A percentile compares a stretch with the other conserved stretches of the same genome.
Conservation (phyloP, 2,329 filamentous ascomycete species). For the Boeremia lycopersici region DNA sequence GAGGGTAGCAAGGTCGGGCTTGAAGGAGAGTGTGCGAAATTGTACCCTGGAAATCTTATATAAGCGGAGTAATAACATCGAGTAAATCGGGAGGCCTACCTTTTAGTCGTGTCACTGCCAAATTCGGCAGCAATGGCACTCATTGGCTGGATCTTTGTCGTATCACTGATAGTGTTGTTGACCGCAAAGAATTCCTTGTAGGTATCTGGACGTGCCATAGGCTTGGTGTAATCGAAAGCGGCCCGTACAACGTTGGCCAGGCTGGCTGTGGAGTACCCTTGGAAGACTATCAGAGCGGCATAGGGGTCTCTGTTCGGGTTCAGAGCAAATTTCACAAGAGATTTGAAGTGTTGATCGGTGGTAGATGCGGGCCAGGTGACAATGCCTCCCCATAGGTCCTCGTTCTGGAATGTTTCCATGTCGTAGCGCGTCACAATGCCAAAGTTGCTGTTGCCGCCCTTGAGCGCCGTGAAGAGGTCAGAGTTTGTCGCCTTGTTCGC, state of each 20-base stretch:
- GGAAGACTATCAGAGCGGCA: conserved; percentile 19
- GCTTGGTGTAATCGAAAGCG: conserved; percentile 25
- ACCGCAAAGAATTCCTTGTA: conserved; percentile 27
- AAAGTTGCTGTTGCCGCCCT: conserved; percentile 38
- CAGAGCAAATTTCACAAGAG: conserved; percentile 17
- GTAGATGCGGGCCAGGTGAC: conserved; percentile 19
- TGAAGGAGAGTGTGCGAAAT: conserved; percentile 30
- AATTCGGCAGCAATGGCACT: conserved; percentile 21
- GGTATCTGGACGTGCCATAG: conserved; percentile 13
- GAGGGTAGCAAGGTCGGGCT: conserved; percentile 26
- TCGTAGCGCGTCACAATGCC: conserved; percentile 35
- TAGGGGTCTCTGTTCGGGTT: conserved; percentile 11
- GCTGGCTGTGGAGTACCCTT: conserved; percentile 21
- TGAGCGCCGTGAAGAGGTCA: conserved; percentile 43
- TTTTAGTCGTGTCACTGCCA: conserved; percentile 15
- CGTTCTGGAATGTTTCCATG: conserved; percentile 25
- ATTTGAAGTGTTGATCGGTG: conserved; percentile 14
- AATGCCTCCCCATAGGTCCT: conserved; percentile 22
- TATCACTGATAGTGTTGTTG: conserved; percentile 19
- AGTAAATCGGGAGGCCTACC: background rate
- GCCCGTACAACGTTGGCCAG: conserved; percentile 14
- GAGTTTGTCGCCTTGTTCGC: conserved; percentile 18
- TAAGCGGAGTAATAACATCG: background rate
- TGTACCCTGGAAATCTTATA: conserved; percentile 9
- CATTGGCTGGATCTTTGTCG: conserved; percentile 26